Percentiles rank a stretch among this genome's conserved stretches.
These are phyloP conservation scores for Cordyceps cateniannulata DNA, from an alignment of 2,329 filamentous ascomycete species.

Conservation along the genomic window DNA sequence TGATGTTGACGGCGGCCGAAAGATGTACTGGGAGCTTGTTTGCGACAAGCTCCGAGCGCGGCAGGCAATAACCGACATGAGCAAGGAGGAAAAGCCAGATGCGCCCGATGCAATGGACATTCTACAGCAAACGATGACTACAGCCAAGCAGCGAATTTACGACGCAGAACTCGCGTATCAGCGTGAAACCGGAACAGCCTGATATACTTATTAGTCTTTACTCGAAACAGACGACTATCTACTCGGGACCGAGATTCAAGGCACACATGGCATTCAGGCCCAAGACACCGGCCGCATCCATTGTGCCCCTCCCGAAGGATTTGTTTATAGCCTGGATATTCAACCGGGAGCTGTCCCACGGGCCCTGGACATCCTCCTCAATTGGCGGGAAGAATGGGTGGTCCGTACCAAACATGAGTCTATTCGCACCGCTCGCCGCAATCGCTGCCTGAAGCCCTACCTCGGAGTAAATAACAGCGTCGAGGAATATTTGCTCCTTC, in stretches of 20 bases:
- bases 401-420: constrained; percentile 75
- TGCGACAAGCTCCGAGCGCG: constrained; percentile 36
- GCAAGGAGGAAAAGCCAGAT: constrained; percentile 21
- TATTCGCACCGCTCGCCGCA: constrained; percentile 59
- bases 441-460: constrained; percentile 67
- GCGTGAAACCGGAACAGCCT: constrained; percentile 20
- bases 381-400: constrained; percentile 82
- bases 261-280: constrained; percentile 53
- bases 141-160: constrained; percentile 28
- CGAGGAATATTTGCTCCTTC: constrained; percentile 73
- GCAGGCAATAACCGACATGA: constrained; percentile 28
- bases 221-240: not conserved
- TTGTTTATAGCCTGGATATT: constrained; percentile 47
- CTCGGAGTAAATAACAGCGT: constrained; percentile 78
- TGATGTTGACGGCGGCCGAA: constrained; percentile 24
- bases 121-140: constrained; percentile 24
- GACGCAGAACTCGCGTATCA: constrained; percentile 32
- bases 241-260: constrained; percentile 29
- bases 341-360: constrained; percentile 62
- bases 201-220: constrained; percentile 8
- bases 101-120: constrained; percentile 15
- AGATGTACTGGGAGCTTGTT: constrained; percentile 33
- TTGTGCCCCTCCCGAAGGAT: constrained; percentile 40
- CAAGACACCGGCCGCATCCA: constrained; percentile 46
- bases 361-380: constrained; percentile 50